Conservation (phyloP, 768 basidiomycete species). For the Mycena indigotica region DNA sequence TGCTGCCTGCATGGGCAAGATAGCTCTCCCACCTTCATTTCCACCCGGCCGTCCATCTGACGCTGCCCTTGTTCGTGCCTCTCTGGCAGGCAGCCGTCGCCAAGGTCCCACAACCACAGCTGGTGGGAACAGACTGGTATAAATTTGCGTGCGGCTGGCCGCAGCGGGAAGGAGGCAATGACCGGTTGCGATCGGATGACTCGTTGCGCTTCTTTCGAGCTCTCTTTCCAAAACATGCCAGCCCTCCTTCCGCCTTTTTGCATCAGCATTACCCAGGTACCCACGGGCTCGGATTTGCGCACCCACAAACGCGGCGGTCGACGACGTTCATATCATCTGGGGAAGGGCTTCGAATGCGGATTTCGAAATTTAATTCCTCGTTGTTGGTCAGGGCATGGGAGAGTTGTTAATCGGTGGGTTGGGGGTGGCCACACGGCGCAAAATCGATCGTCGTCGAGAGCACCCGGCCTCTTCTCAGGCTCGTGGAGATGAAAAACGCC, state of each 20-base stretch:
- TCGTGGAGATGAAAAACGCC: too few relatives aligned
- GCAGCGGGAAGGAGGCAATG: neutral
- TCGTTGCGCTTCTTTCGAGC: too few relatives aligned
- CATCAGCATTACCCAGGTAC: too few relatives aligned
- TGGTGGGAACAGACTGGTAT: neutral
- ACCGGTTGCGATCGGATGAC: too few relatives aligned
- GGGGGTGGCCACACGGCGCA: too few relatives aligned
- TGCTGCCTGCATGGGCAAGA: neutral
- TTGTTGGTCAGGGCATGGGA: too few relatives aligned
- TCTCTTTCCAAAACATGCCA: neutral
- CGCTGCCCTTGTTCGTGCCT: too few relatives aligned
- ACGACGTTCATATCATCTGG: neutral
- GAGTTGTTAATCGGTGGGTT: too few relatives aligned
- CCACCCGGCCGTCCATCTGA: neutral
- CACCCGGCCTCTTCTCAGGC: too few relatives aligned
- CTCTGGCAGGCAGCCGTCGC: neutral
- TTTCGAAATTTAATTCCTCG: neutral
- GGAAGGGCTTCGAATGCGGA: neutral
- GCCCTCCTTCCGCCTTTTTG: neutral
- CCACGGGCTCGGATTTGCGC: neutral
- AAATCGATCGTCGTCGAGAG: too few relatives aligned
- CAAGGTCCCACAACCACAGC: neutral
- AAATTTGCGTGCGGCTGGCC: neutral
- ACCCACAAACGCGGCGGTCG: too few relatives aligned
- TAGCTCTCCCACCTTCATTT: neutral